phyloP scores from a whole-genome alignment of 1,284 basidiomycete genomes.

The Boletus hoseneyae region DNA sequence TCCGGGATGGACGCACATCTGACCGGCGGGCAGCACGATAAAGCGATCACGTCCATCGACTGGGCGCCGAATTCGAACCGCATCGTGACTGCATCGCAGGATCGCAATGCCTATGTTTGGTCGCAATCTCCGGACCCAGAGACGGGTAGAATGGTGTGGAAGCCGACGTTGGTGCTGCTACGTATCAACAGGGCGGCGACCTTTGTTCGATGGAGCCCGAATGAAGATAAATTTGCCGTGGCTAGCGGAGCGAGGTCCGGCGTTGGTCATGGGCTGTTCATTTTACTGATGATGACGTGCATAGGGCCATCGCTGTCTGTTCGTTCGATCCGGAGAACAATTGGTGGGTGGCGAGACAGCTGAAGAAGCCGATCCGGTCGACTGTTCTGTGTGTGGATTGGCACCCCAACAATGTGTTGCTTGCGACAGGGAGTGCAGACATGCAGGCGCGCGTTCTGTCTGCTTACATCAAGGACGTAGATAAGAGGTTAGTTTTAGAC shows the following conservation, averaged over 20 bases:
- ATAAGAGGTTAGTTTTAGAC: conserved; percentile 63
- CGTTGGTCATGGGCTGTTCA: neutral
- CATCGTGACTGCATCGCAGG: conserved; percentile 97
- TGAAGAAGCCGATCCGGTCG: conserved; percentile 95
- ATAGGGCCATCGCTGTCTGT: conserved; percentile 88
- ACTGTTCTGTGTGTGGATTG: conserved; percentile 95
- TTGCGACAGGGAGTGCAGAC: conserved; percentile 93
- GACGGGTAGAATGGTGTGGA: conserved; percentile 77
- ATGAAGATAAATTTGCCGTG: conserved; percentile 98
- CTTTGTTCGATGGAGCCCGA: conserved; percentile 93
- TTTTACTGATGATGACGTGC: neutral
- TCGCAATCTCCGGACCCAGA: conserved; percentile 72
- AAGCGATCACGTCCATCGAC: conserved; percentile 96
- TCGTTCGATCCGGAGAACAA: conserved; percentile 96
- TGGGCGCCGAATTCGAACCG: conserved; percentile 97
- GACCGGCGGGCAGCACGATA: conserved; percentile 79
- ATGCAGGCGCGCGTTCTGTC: conserved; percentile 98
- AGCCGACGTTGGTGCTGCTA: conserved; percentile 94
- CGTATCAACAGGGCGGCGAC: conserved; percentile 97
- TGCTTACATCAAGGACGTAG: conserved; percentile 99
- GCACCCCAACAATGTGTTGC: conserved; percentile 96
- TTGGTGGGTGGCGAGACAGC: conserved; percentile 98
- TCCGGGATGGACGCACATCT: neutral
- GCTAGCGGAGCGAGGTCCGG: conserved; percentile 87
- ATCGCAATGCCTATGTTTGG: conserved; percentile 99